Evolutionary conservation across 2,329 filamentous ascomycete genomes (phyloP).

Genomic region (Calonectria ilicicola): DNA sequence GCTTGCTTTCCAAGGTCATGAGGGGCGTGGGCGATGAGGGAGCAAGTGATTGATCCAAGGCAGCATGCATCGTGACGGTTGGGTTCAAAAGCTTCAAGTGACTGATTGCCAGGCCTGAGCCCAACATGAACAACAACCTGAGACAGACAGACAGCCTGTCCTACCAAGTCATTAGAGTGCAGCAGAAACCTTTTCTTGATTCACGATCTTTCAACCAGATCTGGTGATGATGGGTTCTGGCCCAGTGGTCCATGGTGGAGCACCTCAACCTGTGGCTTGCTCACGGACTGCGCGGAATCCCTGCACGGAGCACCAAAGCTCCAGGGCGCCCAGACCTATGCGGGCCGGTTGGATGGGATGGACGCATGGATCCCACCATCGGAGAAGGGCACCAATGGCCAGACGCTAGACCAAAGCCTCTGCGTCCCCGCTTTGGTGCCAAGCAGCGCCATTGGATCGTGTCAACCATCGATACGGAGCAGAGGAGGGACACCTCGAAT

Average conservation of each 20-base stretch:
- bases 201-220: not conserved
- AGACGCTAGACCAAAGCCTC: slow-evolving; percentile 1
- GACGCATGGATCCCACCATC: not conserved
- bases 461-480: not conserved
- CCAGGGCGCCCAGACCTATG: slow-evolving; percentile 17
- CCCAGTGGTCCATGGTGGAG: not conserved
- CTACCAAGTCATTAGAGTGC: not conserved
- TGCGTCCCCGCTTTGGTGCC: slow-evolving; percentile 1
- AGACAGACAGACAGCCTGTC: not conserved
- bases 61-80: slow-evolving; percentile 2
- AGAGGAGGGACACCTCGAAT: not conserved
- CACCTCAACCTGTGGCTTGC: slow-evolving; percentile 2
- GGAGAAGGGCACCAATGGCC: slow-evolving; percentile 5
- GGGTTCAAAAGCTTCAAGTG: not conserved
- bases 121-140: not conserved
- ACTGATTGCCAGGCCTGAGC: not conserved
- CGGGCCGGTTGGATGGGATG: slow-evolving; percentile 12
- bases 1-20: not conserved
- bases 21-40: not conserved
- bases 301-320: slow-evolving; percentile 16
- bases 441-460: slow-evolving; percentile 7
- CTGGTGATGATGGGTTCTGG: not conserved
- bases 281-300: slow-evolving; percentile 9
- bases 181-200: slow-evolving; percentile 5
- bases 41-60: not conserved